Conservation (phyloP, 225 moss, liverwort and hornwort genomes). For the Marchantia paleacea region DNA sequence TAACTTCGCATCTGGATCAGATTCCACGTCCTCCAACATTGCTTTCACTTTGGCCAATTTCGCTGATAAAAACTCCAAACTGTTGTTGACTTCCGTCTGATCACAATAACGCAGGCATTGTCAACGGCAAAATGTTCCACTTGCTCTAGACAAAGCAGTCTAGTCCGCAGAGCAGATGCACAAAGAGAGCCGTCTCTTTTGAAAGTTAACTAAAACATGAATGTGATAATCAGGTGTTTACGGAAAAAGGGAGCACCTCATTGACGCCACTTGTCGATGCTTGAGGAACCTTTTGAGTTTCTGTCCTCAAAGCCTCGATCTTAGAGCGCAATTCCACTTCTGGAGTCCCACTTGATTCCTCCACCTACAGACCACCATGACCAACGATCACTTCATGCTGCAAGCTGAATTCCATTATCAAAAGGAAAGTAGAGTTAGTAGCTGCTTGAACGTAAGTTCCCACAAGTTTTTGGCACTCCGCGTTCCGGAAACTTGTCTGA, state of each 20-base stretch:
- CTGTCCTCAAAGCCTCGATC: constrained; percentile 69
- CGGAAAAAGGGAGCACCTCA: constrained; percentile 39
- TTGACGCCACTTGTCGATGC: constrained; percentile 63
- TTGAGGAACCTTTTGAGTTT: constrained; percentile 59
- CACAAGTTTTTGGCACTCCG: too few relatives aligned
- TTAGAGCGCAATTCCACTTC: constrained; percentile 79
- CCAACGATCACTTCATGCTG: too few relatives aligned
- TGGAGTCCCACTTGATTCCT: constrained; percentile 67
- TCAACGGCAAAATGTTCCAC: background rate
- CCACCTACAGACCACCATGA: constrained; percentile 50
- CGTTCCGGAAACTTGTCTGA: too few relatives aligned
- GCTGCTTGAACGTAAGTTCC: too few relatives aligned
- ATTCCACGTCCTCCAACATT: constrained; percentile 62
- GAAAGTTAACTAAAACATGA: background rate
- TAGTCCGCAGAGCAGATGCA: background rate
- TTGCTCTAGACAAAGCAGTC: background rate
- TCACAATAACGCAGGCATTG: background rate
- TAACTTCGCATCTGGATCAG: constrained; percentile 59
- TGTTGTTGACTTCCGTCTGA: constrained; percentile 66
- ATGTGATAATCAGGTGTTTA: background rate
- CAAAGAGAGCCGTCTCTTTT: background rate
- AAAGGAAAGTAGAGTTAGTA: too few relatives aligned
- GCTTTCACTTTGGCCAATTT: constrained; percentile 71
- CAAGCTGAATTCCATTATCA: too few relatives aligned
- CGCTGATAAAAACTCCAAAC: constrained; percentile 65